These are phyloP conservation scores for Solanum hybrid DNA, from an alignment of 305 asterid species.

Conservation along the genomic window DNA sequence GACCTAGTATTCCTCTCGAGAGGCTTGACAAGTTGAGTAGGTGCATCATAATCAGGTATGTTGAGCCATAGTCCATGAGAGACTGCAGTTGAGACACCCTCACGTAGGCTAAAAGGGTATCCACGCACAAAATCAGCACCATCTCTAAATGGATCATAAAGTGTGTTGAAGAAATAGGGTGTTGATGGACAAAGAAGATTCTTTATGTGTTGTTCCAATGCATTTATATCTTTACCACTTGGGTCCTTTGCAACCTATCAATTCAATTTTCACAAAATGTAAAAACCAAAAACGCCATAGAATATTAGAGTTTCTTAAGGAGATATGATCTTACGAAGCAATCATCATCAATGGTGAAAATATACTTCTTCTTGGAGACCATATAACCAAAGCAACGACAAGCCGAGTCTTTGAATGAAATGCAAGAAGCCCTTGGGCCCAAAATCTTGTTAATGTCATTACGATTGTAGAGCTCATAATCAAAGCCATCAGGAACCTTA, in stretches of 20 bases:
- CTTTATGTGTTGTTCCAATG: constrained; percentile 52
- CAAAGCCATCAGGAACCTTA: constrained; percentile 44
- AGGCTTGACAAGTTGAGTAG: constrained; percentile 63
- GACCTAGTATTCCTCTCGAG: constrained; percentile 49
- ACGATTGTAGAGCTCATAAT: constrained; percentile 40
- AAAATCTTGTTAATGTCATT: constrained; percentile 40
- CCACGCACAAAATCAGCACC: constrained; percentile 60
- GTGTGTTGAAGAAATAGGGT: constrained; percentile 51
- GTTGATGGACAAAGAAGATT: constrained; percentile 51
- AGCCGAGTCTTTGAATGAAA: constrained; percentile 59
- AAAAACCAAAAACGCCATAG: background rate
- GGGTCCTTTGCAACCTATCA: constrained; percentile 51
- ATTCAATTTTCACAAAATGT: background rate
- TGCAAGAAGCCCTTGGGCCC: constrained; percentile 42
- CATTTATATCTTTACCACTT: constrained; percentile 40
- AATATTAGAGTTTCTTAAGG: background rate
- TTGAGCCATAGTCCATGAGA: constrained; percentile 57
- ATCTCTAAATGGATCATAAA: constrained; percentile 52
- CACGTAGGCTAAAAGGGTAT: constrained; percentile 55
- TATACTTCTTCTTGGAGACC: constrained; percentile 53
- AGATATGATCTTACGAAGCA: constrained; percentile 30
- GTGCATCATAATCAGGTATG: constrained; percentile 58
- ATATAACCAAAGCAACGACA: constrained; percentile 56
- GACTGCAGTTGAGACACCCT: constrained; percentile 51
- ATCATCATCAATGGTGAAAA: constrained; percentile 52